Base-by-base conservation (phyloP, 139 green algal species). In the Eudorina sp. region DNA sequence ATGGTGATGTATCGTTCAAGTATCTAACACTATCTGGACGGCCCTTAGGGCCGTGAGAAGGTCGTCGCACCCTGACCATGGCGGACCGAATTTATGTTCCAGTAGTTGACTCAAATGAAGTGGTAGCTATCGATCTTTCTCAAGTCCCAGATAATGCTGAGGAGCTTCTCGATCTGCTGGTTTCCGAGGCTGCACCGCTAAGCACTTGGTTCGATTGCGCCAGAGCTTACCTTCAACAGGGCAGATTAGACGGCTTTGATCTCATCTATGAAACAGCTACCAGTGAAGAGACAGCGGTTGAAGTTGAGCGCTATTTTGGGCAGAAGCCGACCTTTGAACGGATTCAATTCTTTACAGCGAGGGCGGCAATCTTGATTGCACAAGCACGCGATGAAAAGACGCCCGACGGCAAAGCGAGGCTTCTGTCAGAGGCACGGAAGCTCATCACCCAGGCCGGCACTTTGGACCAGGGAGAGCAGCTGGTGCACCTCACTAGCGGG, bases 161-260 rank as follows among this genome's bases (percentile, higher is more conserved):
- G 27, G 94, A 96, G 14, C 36, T 97, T 14, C 78, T 98, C 1
- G 90, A 97, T 29, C 82, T 96, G 13, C 83, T 98, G 1, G 91
- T 90, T 27, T 92, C 90, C 25, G 95, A 98, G 84, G 90, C 90
- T 40, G 96, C 93, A 16, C 95, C 95, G 2, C 82, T 97, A 3
- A 87, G 72, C 18, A 85, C 93, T 0, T 99, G 96, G 96, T 91
- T 96, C 18, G 93, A 96, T 41, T 90, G 94, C 31, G 96, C 95
- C 0, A 92, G 92, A 55, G 95, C 94, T 6, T 96, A 96, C 83
- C 88, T 98, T 29, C 76, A 92, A 3, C 78, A 91, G n/a, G 93
- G 90, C 34, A 87, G 80, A 2, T 69, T 92, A 4, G 62, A 90
- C 31, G 84, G 78, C 3, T 93, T 93, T 55, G 45, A 85, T 18